phyloP scores from a whole-genome alignment of 108 stramenopile species.

The Aurantiochytrium sp. region DNA sequence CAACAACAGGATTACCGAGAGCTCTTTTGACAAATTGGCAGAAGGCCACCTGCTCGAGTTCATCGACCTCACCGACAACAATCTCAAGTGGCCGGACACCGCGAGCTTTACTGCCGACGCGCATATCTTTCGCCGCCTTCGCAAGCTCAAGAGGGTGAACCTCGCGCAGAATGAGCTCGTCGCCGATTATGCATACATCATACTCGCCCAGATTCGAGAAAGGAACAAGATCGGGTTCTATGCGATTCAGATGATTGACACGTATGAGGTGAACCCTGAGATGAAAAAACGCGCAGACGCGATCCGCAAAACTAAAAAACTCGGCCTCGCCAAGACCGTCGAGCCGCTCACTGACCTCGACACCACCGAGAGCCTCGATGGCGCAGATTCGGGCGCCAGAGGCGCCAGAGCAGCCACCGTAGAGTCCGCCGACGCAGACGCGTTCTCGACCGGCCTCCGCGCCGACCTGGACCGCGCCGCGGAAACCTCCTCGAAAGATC shows the following conservation, averaged over 20 bases:
- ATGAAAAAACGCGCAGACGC: constrained; percentile 12
- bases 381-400: no score
- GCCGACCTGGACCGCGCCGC: no score
- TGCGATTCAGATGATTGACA: not conserved
- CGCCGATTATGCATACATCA: not conserved
- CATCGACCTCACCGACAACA: not conserved
- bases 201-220: not conserved
- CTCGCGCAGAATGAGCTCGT: not conserved
- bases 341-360: not conserved
- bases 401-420: no score
- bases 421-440: no score
- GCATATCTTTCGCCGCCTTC: not conserved
- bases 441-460: no score
- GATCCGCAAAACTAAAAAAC: not conserved
- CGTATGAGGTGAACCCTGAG: not conserved
- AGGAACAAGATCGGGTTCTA: not conserved
- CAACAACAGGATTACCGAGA: not conserved
- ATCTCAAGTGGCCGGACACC: not conserved
- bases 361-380: not conserved
- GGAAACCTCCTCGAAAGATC: no score
- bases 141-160: not conserved
- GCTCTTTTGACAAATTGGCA: not conserved
- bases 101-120: not conserved
- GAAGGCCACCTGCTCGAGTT: not conserved
- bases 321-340: not conserved